Evolutionary conservation across 106 monocot genomes (phyloP), one percentile per base, ranked within the genome.

Genomic region (Dioscorea alata): DNA sequence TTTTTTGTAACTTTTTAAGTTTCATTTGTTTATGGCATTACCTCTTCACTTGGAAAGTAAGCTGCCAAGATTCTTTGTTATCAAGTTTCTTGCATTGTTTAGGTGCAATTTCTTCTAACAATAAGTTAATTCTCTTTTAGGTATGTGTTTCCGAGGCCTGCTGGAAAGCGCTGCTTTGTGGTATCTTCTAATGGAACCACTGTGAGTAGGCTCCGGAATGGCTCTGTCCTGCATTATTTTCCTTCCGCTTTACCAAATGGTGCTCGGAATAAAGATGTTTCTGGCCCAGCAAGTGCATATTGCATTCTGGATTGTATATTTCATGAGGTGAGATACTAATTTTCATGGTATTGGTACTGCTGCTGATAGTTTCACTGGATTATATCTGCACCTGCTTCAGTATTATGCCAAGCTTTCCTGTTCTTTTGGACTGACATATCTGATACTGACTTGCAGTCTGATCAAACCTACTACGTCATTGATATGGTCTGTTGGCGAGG

Each of bases 401-500:
- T 4, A 67, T 54, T 51, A 50, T 63, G 61, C 21, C 75, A 8
- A 19, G 18, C 66, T 17, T 67, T 20, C 56, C 28, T 28, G 28
- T 28, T 28, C 28, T 28, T 28, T 28, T 28, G 28, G 28, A 61
- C 50, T 78, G 28, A 66, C 53, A 57, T 61, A 53, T 64, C 14
- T 2, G 5, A 48, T 76, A 17, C 23, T 73, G 10, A 20, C 31
- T 76, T 86, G 80, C 85, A 99, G 99, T 63, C 80, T 48, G 83
- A 99, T 78, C 84, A 90, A 65, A 99, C 93, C 59, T 99, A 99
- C 62, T 99, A 99, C 50, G 90, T 89, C 32, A 99, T 99, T 74
- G 99, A 99, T 66, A 87, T 99, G 99, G 75, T 99, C 50, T 93
- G 93, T 75, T 90, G 99, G 99, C 58, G 87, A 70, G 92, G 99